Base-by-base conservation (phyloP, 2,329 filamentous ascomycete species). In the Fusarium subtropicale region DNA sequence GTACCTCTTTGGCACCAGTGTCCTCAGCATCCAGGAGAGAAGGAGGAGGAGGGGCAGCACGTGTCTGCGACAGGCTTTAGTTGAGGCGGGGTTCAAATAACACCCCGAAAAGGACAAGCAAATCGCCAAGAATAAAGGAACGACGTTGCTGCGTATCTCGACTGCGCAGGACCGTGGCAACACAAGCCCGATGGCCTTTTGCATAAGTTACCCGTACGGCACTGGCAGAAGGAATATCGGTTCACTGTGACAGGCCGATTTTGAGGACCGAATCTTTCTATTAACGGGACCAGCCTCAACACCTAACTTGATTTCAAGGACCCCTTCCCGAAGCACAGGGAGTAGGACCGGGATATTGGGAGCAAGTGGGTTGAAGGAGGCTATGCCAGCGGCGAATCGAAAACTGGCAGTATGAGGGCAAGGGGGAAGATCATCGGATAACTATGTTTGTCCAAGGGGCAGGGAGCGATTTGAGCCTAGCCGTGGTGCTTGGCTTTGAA, bases 401-500 rank as follows among this genome's bases (percentile, higher is more conserved):
- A 73, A 42, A 65, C 61, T 54, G 18, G 48, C 59, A 69, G 71
- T 60, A 71, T 74, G 71, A 74, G 68, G 64, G 53, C 69, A 66
- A 68, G 67, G 71, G 73, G 65, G 61, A 75, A 73, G 69, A 69
- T 71, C 68, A 55, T 66, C 65, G 62, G 50, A 56, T 59, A 68
- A 53, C 64, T 66, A 64, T 68, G 69, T 71, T 75, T 71, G 57
- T 69, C 57, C 53, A 63, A 68, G 71, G 69, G 66, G 66, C 67
- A 72, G 50, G 63, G 68, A 66, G 62, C 48, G 56, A 68, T 74
- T 74, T 67, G 61, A 74, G 71, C 68, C 42, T 72, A 70, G 71
- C 64, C 28, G 56, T 47, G 48, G 67, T 71, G 71, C 72, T 75
- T 75, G 72, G 72, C 71, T 72, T 67, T 60, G 59, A 24, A 53